Percentiles rank a stretch among this genome's conserved stretches.
phyloP scores from a whole-genome alignment of 164 flowering plant species.

The Aristolochia fimbriata region DNA sequence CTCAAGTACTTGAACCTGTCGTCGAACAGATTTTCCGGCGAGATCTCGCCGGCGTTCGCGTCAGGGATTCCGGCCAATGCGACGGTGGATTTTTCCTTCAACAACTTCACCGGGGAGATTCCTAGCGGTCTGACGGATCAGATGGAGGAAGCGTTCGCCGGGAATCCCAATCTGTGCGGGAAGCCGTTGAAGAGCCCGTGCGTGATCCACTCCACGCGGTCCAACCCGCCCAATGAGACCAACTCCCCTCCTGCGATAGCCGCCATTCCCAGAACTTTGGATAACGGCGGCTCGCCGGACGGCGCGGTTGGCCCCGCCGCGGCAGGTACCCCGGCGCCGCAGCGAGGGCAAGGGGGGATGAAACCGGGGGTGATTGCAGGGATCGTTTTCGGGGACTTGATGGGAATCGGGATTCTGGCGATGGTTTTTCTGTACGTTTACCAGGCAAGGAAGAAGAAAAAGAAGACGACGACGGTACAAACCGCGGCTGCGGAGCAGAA shows the following conservation, averaged over 20 bases:
- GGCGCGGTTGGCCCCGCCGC: neutral
- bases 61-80: conserved; percentile 10
- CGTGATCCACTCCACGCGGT: conserved; percentile 40
- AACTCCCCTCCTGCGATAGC: conserved; percentile 15
- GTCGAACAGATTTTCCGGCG: conserved; percentile 11
- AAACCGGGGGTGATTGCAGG: conserved; percentile 10
- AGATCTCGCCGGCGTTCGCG: conserved; percentile 10
- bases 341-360: conserved; percentile 5
- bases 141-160: conserved; percentile 37
- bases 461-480: neutral
- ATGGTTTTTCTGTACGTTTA: conserved; percentile 6
- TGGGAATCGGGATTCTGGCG: conserved; percentile 8
- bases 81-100: conserved; percentile 10
- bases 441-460: conserved; percentile 7
- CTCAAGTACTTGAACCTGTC: conserved; percentile 36
- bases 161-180: conserved; percentile 70
- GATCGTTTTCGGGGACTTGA: conserved; percentile 11
- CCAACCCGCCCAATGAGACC: conserved; percentile 41
- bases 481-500: neutral
- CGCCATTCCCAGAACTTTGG: conserved; percentile 7
- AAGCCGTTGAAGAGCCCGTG: conserved; percentile 58
- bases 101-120: conserved; percentile 37
- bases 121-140: conserved; percentile 46
- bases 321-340: neutral
- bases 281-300: neutral